Evolutionary conservation across 345 rosid genomes (phyloP), one percentile per base, ranked within the genome.

Genomic region (Microcos paniculata): DNA sequence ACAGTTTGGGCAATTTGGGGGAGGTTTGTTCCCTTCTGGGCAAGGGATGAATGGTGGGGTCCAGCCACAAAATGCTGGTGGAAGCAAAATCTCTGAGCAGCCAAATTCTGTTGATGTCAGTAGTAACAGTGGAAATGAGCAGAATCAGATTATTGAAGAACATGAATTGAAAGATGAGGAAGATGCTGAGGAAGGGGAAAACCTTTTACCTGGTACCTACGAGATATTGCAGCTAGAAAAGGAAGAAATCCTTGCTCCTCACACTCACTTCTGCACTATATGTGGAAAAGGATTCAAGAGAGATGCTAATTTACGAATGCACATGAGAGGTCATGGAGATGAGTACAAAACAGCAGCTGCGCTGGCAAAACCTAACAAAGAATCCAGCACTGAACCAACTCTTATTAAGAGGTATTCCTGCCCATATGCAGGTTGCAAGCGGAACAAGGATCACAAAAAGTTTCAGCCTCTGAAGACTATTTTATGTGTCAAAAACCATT

Each of bases 211-310:
- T 0, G 99, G 99, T 49, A 92, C 98, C 4, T 93, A 89, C 45
- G 98, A 96, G 85, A 93, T 96, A 75, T 76, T 92, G 79, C 99
- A 93, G 82, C 87, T 92, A 26, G 98, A 96, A 81, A 96, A 91
- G 78, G 99, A 96, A 81, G 99, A 96, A 83, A 96, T 96, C 79
- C 96, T 96, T 9, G 99, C 99, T 8, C 99, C 97, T 2, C 99
- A 96, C 79, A 92, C 99, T 13, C 97, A 96, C 80, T 96, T 96
- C 84, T 96, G 99, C 80, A 88, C 89, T 0, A 91, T 96, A 68
- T 96, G 99, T 70, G 99, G 99, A n/a, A 96, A 96, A 67, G 99
- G 99, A 45, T 96, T 96, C 75, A 96, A 96, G 82, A 87, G 99
- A 79, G 99, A 96, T 49, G 99, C 99, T 0, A 96, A 96, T 78